Percentiles rank a stretch among this genome's conserved stretches.
These are phyloP conservation scores for Arachis stenosperma DNA, from an alignment of 306 rosid genomes.

Conservation along the genomic window DNA sequence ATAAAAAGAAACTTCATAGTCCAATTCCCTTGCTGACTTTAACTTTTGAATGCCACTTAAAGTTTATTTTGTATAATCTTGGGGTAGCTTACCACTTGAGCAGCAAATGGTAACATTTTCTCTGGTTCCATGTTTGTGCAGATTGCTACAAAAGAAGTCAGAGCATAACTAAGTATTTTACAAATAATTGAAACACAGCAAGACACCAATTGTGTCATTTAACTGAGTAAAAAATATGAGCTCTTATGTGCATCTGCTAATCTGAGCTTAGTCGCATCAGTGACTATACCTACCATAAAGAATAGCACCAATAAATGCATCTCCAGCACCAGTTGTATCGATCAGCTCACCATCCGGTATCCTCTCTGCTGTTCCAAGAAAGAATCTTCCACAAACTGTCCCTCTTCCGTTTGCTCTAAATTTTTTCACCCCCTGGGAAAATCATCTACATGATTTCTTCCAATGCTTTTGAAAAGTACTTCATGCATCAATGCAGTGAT, in stretches of 20 bases:
- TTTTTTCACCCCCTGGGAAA: conserved; percentile 57
- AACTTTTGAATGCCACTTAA: conserved; percentile 4
- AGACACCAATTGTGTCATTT: conserved; percentile 12
- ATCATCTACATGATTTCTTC: conserved; percentile 27
- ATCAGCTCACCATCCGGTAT: conserved; percentile 73
- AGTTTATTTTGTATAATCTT: neutral
- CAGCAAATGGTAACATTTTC: conserved; percentile 86
- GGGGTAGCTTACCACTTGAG: conserved; percentile 71
- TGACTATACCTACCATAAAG: conserved; percentile 66
- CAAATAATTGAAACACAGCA: conserved; percentile 8
- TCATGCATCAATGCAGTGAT: conserved; percentile 27
- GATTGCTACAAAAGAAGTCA: conserved; percentile 61
- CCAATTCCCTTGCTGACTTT: neutral
- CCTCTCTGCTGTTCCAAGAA: conserved; percentile 89
- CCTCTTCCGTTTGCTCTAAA: conserved; percentile 72
- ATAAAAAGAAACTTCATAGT: neutral
- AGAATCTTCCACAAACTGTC: conserved; percentile 73
- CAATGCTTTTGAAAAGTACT: conserved; percentile 1
- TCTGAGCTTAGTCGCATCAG: conserved; percentile 18
- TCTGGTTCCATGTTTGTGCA: conserved; percentile 80
- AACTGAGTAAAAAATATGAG: conserved; percentile 3
- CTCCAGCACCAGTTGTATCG: conserved; percentile 97
- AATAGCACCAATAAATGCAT: conserved; percentile 92
- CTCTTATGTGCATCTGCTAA: conserved; percentile 3
- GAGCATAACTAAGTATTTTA: conserved; percentile 33